Percentiles rank a stretch among this genome's conserved stretches.
Conservation (phyloP, 495 filamentous ascomycete genomes). For the Chaetomidium leptoderma region DNA sequence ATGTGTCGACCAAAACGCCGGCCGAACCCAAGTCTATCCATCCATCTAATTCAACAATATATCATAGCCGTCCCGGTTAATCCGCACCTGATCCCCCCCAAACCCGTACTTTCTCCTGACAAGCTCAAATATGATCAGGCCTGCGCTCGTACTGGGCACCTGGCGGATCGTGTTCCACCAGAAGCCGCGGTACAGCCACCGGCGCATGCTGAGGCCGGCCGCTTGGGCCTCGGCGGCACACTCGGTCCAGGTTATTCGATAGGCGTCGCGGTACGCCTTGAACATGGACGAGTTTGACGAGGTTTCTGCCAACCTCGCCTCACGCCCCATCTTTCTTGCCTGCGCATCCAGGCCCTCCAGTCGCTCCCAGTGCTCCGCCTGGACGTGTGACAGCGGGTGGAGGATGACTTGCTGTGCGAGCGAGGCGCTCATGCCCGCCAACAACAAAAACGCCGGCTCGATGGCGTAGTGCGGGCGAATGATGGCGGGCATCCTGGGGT, state of each 20-base stretch:
- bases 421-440: slow-evolving; percentile 72
- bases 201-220: slow-evolving; percentile 57
- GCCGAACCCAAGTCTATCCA: neutral
- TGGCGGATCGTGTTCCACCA: slow-evolving; percentile 69
- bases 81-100: slow-evolving; percentile 57
- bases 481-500: slow-evolving; percentile 42
- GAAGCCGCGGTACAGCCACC: slow-evolving; percentile 77
- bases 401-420: slow-evolving; percentile 73
- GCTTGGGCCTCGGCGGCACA: slow-evolving; percentile 59
- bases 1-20: too few species aligned
- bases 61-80: slow-evolving; percentile 62
- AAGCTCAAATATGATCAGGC: slow-evolving; percentile 84
- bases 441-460: slow-evolving; percentile 74
- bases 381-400: slow-evolving; percentile 70
- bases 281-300: slow-evolving; percentile 45
- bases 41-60: slow-evolving; percentile 55
- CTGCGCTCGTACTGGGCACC: slow-evolving; percentile 84
- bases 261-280: slow-evolving; percentile 66
- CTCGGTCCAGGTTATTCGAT: slow-evolving; percentile 68
- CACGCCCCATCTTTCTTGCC: slow-evolving; percentile 47
- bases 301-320: slow-evolving; percentile 4
- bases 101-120: slow-evolving; percentile 74
- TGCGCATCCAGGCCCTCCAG: slow-evolving; percentile 68
- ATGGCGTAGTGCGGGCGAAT: slow-evolving; percentile 83
- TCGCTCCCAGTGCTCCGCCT: slow-evolving; percentile 72